phyloP scores from a whole-genome alignment of 139 green algal genomes.

The Chlamydomonas sp. region DNA sequence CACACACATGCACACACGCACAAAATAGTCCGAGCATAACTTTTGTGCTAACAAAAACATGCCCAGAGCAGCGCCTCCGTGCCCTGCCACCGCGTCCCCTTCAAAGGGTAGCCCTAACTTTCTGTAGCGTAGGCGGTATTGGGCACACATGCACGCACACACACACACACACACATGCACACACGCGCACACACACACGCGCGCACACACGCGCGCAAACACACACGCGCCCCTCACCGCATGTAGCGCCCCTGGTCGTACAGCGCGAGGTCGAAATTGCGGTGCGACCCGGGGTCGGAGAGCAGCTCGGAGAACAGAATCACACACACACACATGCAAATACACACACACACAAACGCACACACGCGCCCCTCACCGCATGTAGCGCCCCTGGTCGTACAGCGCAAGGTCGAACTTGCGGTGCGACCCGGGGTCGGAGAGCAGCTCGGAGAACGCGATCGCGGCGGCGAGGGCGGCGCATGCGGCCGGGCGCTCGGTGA shows the following conservation, averaged over 20 bases:
- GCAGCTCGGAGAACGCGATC: constrained; percentile 49
- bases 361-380: constrained; percentile 29
- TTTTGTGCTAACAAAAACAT: too few relatives aligned
- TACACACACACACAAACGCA: neutral
- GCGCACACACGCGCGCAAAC: too few relatives aligned
- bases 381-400: constrained; percentile 60
- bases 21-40: too few relatives aligned
- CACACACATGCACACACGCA: too few relatives aligned
- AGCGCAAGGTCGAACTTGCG: constrained; percentile 59
- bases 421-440: constrained; percentile 30
- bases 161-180: too few relatives aligned
- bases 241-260: constrained; percentile 63
- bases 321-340: constrained; percentile 4
- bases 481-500: constrained; percentile 58
- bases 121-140: too few relatives aligned
- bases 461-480: constrained; percentile 55
- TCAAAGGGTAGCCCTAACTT: too few relatives aligned
- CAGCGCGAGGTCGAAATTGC: constrained; percentile 58
- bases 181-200: too few relatives aligned
- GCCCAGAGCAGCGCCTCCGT: too few relatives aligned
- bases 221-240: too few relatives aligned
- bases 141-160: too few relatives aligned
- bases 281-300: constrained; percentile 29
- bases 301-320: constrained; percentile 22
- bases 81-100: too few relatives aligned